These are phyloP conservation scores for Umbelopsis isabellina DNA, from an alignment of 192 early-diverging fungal genomes.

Conservation along the genomic window DNA sequence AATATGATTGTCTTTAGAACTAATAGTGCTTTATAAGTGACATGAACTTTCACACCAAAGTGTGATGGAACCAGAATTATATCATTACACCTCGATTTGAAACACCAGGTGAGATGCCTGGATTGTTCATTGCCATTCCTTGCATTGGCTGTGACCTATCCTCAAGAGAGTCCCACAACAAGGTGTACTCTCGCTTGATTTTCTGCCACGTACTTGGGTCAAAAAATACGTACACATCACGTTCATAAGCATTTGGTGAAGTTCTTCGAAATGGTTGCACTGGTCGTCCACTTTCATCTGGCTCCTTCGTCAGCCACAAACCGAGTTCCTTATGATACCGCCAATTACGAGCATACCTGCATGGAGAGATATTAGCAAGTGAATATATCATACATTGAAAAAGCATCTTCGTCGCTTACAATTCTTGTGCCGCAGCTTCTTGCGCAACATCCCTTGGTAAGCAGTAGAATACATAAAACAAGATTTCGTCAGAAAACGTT, in stretches of 20 bases:
- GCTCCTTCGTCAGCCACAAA: conserved; percentile 91
- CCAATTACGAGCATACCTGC: conserved; percentile 85
- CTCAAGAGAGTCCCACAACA: conserved; percentile 89
- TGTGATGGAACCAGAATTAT: conserved; percentile 14
- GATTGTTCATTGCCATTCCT: conserved; percentile 4
- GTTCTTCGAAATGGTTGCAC: conserved; percentile 53
- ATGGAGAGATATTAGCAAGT: neutral
- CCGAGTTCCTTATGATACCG: conserved; percentile 94
- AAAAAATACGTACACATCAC: conserved; percentile 90
- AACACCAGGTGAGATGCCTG: conserved; percentile 21
- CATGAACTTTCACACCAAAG: conserved; percentile 25
- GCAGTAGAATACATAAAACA: conserved; percentile 98
- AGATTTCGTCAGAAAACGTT: conserved; percentile 85
- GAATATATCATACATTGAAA: neutral
- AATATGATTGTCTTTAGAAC: conserved; percentile 9
- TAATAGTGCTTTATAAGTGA: conserved; percentile 16
- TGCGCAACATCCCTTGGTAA: conserved; percentile 92
- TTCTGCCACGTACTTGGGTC: conserved; percentile 89
- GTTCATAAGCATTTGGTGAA: conserved; percentile 63
- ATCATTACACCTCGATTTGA: conserved; percentile 32
- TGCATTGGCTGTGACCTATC: conserved; percentile 58
- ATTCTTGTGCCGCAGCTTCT: conserved; percentile 92
- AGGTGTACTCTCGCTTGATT: conserved; percentile 87
- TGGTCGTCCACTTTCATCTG: conserved; percentile 52
- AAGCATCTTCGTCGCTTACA: conserved; percentile 47